Percentiles rank a stretch among this genome's conserved stretches.
phyloP scores from a whole-genome alignment of 257 asterid genomes.

The Solanum pinnatisectum region DNA sequence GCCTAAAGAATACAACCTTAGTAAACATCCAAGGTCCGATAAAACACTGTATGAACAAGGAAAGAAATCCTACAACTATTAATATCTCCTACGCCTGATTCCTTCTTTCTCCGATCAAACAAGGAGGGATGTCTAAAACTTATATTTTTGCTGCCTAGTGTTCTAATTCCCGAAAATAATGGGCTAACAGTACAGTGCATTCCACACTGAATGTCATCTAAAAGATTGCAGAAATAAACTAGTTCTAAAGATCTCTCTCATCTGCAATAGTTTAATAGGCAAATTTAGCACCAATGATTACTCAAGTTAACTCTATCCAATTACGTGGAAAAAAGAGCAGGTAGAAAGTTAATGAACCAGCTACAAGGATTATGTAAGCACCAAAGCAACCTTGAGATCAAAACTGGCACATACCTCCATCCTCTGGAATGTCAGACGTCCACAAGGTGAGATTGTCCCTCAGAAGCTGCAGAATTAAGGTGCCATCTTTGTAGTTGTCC shows the following conservation, averaged over 20 bases:
- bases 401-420: neutral
- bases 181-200: neutral
- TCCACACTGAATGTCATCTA: neutral
- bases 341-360: neutral
- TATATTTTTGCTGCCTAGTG: neutral
- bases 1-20: neutral
- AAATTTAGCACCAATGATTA: too few species aligned
- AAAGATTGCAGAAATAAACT: neutral
- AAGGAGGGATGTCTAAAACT: neutral
- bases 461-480: conserved; percentile 6
- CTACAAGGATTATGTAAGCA: neutral
- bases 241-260: neutral
- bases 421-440: conserved; percentile 6
- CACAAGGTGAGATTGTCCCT: conserved; percentile 11
- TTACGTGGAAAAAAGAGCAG: neutral
- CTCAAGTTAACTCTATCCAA: neutral
- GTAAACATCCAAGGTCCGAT: neutral
- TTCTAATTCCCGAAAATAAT: neutral
- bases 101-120: neutral
- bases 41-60: neutral
- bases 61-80: neutral
- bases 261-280: too few species aligned
- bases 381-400: neutral
- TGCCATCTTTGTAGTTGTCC: conserved; percentile 7
- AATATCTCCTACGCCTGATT: neutral